Evolutionary conservation across 495 filamentous ascomycete species (phyloP).

Genomic region (Talaromyces thailandensis): DNA sequence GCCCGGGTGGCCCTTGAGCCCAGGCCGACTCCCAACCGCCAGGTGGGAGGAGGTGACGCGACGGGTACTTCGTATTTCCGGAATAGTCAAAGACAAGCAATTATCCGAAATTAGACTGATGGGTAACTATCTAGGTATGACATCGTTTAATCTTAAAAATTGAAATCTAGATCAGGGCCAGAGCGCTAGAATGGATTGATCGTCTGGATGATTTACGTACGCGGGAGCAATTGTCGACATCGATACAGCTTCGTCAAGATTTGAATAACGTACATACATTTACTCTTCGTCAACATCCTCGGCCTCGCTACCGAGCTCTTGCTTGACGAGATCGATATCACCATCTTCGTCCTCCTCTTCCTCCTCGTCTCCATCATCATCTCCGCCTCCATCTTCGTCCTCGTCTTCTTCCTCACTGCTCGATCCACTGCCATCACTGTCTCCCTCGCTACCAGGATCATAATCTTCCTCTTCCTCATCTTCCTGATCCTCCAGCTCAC

Average conservation of each 20-base stretch:
- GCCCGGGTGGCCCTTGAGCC: no score
- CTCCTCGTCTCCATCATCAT: slow-evolving; percentile 36
- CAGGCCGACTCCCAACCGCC: no score
- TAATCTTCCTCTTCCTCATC: slow-evolving; percentile 90
- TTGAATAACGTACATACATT: no score
- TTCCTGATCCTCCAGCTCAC: slow-evolving; percentile 51
- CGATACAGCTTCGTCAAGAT: neutral
- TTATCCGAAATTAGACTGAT: neutral
- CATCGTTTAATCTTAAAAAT: neutral
- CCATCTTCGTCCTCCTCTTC: slow-evolving; percentile 39
- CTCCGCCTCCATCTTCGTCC: slow-evolving; percentile 37
- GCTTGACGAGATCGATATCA: slow-evolving; percentile 21
- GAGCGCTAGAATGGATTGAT: neutral
- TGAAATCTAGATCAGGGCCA: neutral
- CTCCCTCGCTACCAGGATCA: slow-evolving; percentile 67
- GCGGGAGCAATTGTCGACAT: neutral
- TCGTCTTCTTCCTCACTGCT: slow-evolving; percentile 46
- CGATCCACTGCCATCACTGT: slow-evolving; percentile 60
- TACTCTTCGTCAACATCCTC: slow-evolving; percentile 15
- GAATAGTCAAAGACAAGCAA: neutral
- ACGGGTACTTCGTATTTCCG: no score
- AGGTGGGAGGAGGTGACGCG: no score
- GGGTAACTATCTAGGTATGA: no score
- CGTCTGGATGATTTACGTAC: neutral
- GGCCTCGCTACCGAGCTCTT: slow-evolving; percentile 34